Evolutionary conservation across 2,329 filamentous ascomycete species (phyloP).

Genomic region (Exophiala sideris): DNA sequence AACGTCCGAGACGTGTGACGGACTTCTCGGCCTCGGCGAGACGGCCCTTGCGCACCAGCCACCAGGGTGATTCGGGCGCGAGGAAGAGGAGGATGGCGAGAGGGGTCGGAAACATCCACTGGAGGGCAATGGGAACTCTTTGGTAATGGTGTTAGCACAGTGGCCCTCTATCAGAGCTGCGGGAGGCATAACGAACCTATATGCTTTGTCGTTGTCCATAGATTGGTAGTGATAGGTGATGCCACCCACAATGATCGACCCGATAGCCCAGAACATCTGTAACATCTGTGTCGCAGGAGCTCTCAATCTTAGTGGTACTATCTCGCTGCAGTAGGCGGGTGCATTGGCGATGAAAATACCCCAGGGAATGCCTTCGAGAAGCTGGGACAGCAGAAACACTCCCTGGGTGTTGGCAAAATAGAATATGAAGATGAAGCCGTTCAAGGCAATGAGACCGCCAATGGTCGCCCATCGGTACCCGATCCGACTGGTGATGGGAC

Average conservation of each 20-base stretch:
- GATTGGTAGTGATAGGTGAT: slow-evolving; percentile 55
- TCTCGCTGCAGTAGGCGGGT: slow-evolving; percentile 61
- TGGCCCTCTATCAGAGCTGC: slow-evolving; percentile 26
- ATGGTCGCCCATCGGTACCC: slow-evolving; percentile 62
- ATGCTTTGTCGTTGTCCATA: slow-evolving; percentile 34
- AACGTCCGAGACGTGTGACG: slow-evolving; percentile 50
- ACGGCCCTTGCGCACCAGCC: slow-evolving; percentile 51
- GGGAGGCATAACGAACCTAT: slow-evolving; percentile 39
- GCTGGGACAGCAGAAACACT: slow-evolving; percentile 53
- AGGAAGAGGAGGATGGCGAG: slow-evolving; percentile 52
- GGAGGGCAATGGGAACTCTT: slow-evolving; percentile 54
- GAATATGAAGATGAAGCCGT: slow-evolving; percentile 58
- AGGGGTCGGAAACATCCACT: slow-evolving; percentile 59
- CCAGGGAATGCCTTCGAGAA: slow-evolving; percentile 63
- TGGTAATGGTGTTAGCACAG: slow-evolving; percentile 34
- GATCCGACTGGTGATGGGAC: slow-evolving; percentile 59
- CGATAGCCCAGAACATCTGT: slow-evolving; percentile 66
- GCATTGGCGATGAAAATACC: slow-evolving; percentile 65
- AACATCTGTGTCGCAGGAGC: slow-evolving; percentile 60
- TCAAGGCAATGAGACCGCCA: slow-evolving; percentile 54
- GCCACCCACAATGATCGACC: slow-evolving; percentile 58
- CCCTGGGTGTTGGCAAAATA: slow-evolving; percentile 46
- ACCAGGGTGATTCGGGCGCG: slow-evolving; percentile 54
- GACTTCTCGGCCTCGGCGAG: slow-evolving; percentile 45
- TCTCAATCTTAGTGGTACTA: slow-evolving; percentile 57